Evolutionary conservation across 192 early-diverging fungal species (phyloP).

Genomic region (Backusella mclennaniae): DNA sequence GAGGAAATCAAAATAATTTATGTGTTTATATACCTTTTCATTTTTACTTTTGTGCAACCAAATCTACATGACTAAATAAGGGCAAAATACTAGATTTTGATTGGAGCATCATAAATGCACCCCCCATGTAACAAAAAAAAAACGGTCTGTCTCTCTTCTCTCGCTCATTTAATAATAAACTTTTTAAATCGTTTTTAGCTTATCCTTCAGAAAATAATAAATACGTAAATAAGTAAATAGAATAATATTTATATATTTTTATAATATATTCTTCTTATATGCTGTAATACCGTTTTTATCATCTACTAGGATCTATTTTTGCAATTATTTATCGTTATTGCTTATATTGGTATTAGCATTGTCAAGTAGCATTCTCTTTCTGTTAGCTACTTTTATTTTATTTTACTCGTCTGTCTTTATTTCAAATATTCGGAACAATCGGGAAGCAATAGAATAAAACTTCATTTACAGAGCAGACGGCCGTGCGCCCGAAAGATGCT

Average conservation of each 20-base stretch:
- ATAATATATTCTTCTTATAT: neutral
- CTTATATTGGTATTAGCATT: neutral
- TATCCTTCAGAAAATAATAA: neutral
- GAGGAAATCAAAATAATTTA: neutral
- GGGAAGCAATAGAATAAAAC: neutral
- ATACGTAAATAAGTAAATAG: neutral
- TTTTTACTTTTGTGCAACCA: neutral
- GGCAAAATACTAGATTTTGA: neutral
- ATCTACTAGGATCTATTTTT: neutral
- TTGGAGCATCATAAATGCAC: neutral
- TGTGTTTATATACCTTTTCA: neutral
- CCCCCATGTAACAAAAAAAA: neutral
- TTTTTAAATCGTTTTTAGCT: neutral
- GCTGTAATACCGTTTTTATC: neutral
- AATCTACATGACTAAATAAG: neutral
- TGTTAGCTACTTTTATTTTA: neutral
- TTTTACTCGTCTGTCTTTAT: neutral
- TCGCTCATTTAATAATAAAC: neutral
- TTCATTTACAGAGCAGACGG: neutral
- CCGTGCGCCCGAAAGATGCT: neutral
- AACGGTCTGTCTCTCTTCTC: neutral
- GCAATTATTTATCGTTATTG: neutral
- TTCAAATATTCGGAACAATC: neutral
- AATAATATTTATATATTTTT: neutral
- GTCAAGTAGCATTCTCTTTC: neutral